Conservation (phyloP, 2,329 filamentous ascomycete genomes). For the Aspergillaceae sp. region DNA sequence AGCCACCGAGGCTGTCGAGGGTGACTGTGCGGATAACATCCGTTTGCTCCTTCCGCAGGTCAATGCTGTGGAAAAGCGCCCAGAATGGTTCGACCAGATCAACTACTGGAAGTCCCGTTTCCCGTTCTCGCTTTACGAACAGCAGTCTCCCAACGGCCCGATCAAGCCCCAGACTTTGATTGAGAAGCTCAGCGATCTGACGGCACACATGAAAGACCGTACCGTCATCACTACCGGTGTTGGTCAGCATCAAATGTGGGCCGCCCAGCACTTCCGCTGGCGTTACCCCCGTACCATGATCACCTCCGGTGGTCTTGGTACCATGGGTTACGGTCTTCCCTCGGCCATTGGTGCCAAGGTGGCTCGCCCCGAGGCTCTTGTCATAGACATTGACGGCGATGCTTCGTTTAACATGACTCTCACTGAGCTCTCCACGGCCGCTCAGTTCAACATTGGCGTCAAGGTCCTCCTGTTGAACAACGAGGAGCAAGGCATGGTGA, state of each 20-base stretch:
- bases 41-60: conserved; percentile 65
- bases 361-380: conserved; percentile 67
- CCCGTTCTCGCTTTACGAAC: conserved; percentile 75
- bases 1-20: conserved; percentile 89
- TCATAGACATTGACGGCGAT: conserved; percentile 94
- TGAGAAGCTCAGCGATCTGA: conserved; percentile 78
- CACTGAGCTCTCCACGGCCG: conserved; percentile 84
- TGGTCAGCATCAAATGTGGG: conserved; percentile 98
- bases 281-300: conserved; percentile 85
- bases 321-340: conserved; percentile 92
- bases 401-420: conserved; percentile 99
- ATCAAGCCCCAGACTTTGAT: conserved; percentile 96
- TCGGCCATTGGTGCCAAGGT: conserved; percentile 95
- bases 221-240: conserved; percentile 91
- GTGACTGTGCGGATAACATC: conserved; percentile 77
- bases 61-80: conserved; percentile 55
- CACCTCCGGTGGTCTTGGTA: conserved; percentile 89
- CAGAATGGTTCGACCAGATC: conserved; percentile 86
- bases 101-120: conserved; percentile 84
- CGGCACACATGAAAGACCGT: conserved; percentile 66
- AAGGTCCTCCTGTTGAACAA: conserved; percentile 96
- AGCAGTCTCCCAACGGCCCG: conserved; percentile 61
- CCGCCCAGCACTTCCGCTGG: conserved; percentile 95
- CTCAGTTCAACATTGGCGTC: conserved; percentile 92
- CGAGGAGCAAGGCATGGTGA: conserved; percentile 97